Evolutionary conservation across 2,329 filamentous ascomycete species (phyloP), one percentile per base, ranked within the genome.

Genomic region (Apiospora sp.): DNA sequence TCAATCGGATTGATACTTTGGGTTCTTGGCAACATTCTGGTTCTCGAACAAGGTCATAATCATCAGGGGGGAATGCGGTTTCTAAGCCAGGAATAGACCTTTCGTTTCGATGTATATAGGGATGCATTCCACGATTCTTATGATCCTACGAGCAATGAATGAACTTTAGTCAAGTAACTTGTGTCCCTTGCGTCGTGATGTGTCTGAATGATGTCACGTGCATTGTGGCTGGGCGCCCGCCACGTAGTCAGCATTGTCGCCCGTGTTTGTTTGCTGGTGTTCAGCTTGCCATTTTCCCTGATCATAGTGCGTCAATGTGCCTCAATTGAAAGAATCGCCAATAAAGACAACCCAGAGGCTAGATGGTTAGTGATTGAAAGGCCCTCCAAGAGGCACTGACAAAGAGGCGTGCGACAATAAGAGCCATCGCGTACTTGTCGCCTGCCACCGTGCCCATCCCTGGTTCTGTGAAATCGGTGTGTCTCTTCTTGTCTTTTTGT

Each of bases 21-120:
- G 58, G 6, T n/a, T 64, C 34, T 64, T 64, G 58, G 58, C 37
- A 7, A 64, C 54, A 64, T 64, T 64, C 58, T 64, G 58, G 58
- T 41, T 64, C 58, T 64, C 58, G 12, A 64, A 22, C 30, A 37
- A n/a, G 58, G 58, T 41, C 58, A 37, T 34, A 22, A 58, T 12
- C 37, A 41, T 41, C 37, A 41, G 37, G 13, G 51, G 13, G 30
- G 22, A 41, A n/a, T n/a, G 34, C 8, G 19, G 19, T 64, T 14
- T 14, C 19, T 37, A 37, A 7, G 30, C 58, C 58, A 64, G 19
- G 19, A 41, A 24, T 6, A 24, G 19, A 10, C 34, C 34, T 24
- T 19, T 61, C 34, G 34, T 41, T 19, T 61, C 58, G 34, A 64
- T 64, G 58, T 41, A 64, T 37, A 41, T 64, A 64, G 34, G 30